These are phyloP conservation scores for Cydonia oblonga DNA, from an alignment of 331 rosid species.

Conservation along the genomic window DNA sequence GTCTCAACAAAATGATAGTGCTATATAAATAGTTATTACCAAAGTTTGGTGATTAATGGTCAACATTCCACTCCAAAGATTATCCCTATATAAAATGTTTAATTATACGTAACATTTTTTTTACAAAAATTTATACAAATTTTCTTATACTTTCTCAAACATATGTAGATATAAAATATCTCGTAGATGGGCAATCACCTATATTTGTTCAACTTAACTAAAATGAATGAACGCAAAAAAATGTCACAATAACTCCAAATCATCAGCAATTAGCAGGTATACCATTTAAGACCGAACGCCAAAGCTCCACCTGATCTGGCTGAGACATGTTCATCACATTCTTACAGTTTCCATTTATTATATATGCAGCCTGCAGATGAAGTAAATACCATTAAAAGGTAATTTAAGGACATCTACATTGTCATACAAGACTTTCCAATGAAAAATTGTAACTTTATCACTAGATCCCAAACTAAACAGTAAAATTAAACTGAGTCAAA, in stretches of 20 bases:
- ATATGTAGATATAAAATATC: neutral
- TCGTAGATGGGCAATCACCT: neutral
- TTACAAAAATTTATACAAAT: neutral
- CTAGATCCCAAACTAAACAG: neutral
- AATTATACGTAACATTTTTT: neutral
- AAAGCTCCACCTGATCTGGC: constrained; percentile 88
- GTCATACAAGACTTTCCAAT: neutral
- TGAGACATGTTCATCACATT: constrained; percentile 98
- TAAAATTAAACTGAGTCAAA: neutral
- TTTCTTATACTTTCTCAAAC: neutral
- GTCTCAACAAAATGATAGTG: neutral
- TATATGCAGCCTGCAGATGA: constrained; percentile 69
- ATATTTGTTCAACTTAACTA: neutral
- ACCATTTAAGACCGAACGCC: constrained; percentile 79
- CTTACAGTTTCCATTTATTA: constrained; percentile 77
- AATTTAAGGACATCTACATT: neutral
- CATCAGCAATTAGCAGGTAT: constrained; percentile 24
- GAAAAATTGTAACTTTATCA: neutral
- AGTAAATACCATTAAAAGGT: constrained; percentile 1
- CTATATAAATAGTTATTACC: too few species aligned
- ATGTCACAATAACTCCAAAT: neutral
- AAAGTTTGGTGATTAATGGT: too few species aligned
- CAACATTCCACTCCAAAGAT: neutral
- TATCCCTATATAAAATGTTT: neutral
- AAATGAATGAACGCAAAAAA: neutral